Base-by-base conservation (phyloP, 2,329 filamentous ascomycete genomes). In the Alternaria infectoria region DNA sequence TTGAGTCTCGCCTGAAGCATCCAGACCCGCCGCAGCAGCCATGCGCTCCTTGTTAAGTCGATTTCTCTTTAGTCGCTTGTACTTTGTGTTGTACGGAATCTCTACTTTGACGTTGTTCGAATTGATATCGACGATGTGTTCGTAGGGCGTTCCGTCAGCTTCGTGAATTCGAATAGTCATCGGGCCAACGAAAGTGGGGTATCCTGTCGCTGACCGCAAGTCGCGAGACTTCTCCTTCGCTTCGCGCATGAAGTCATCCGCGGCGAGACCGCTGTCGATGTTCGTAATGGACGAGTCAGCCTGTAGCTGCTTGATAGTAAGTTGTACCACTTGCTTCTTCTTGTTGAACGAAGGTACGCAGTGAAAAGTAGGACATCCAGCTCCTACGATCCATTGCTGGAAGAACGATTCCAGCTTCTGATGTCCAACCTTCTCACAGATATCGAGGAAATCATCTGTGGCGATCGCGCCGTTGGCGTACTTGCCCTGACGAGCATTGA, bases 151-250 rank as follows among this genome's bases (percentile, higher is more conserved):
- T 10, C 96, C 96, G 75, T 99, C 96, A 23, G 96, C 96, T 82
- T 99, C 96, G 81, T 99, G 96, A 66, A 99, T 97, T 30, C 96
- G 87, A 67, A 99, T 95, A 0, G 96, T 99, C 92, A 99, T 97
- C 0, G 96, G 95, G 0, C 96, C 96, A 54, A 93, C 96, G 74
- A 98, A 98, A 2, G 93, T 86, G n/a, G 89, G 87, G 68, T 93
- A 92, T 15, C 93, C 83, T 57, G 89, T 86, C 13, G 89, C 90
- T 15, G 89, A 86, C 61, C 89, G 89, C 36, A 97, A 86, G 30
- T 87, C 87, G 64, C 90, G 85, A 9, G 89, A 86, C 51, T 91
- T 88, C 79, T 98, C 94, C 71, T 96, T 92, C 59, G 95, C 88
- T 68, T 96, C 91, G 57, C 93, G 88, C 81, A 96, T 87, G 73